Percentiles rank a stretch among this genome's conserved stretches.
Evolutionary conservation across 768 basidiomycete genomes (phyloP).

Genomic region (Suillus lakei): DNA sequence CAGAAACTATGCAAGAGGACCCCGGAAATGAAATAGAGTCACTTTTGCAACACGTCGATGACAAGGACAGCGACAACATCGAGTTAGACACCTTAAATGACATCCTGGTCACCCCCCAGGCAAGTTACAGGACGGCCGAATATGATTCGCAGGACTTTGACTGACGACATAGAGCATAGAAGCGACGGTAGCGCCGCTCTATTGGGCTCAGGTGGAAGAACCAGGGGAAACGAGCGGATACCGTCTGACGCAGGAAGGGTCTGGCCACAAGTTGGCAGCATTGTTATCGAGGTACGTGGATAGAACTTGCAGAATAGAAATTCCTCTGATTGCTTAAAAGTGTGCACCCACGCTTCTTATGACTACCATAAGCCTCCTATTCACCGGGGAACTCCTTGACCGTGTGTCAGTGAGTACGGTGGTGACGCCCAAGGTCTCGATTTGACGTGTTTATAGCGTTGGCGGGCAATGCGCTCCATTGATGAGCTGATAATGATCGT

Average conservation of each 20-base stretch:
- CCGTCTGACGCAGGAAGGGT: slow-evolving; percentile 20
- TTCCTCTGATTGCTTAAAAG: slow-evolving; percentile 44
- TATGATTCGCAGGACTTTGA: slow-evolving; percentile 41
- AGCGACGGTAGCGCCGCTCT: slow-evolving; percentile 52
- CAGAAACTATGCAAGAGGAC: not conserved
- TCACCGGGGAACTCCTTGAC: slow-evolving; percentile 91
- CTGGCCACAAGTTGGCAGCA: slow-evolving; percentile 63
- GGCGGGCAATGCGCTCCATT: slow-evolving; percentile 87
- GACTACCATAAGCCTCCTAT: slow-evolving; percentile 80
- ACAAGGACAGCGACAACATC: slow-evolving; percentile 21
- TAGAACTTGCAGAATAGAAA: not conserved
- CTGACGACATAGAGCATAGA: slow-evolving; percentile 33
- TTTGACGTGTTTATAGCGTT: slow-evolving; percentile 54
- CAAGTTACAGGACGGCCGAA: slow-evolving; percentile 20
- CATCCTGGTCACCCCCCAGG: slow-evolving; percentile 25
- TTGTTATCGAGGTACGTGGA: slow-evolving; percentile 70
- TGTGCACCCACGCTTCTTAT: slow-evolving; percentile 87
- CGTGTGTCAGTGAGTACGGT: slow-evolving; percentile 73
- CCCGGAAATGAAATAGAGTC: not conserved
- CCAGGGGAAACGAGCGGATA: slow-evolving; percentile 31
- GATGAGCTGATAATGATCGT: slow-evolving; percentile 98
- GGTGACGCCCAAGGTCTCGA: slow-evolving; percentile 11
- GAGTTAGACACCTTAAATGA: slow-evolving; percentile 41
- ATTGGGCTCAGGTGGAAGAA: slow-evolving; percentile 39
- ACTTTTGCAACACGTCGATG: not conserved